A percentile compares a stretch with the other conserved stretches of the same genome.
Evolutionary conservation across 1,139 yeast species (phyloP).

Genomic region (Groenewaldozyma auringiensis): DNA sequence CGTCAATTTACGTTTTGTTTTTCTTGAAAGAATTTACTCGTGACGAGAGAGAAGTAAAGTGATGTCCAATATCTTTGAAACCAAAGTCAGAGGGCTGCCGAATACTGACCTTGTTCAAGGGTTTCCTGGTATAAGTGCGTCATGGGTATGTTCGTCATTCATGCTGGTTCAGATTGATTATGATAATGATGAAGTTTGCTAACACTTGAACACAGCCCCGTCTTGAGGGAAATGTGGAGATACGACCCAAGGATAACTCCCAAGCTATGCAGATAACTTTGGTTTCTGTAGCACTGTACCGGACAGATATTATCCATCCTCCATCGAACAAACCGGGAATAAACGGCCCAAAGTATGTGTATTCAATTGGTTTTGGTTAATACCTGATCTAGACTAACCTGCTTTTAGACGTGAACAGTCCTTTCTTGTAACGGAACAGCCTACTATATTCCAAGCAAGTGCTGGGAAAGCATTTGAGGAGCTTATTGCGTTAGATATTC

Average conservation of each 20-base stretch:
- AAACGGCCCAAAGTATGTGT: slow-evolving; percentile 21
- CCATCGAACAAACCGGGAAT: slow-evolving; percentile 31
- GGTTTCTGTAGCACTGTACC: slow-evolving; percentile 32
- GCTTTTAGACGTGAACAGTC: slow-evolving; percentile 27
- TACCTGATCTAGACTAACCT: too few species aligned
- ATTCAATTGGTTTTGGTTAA: too few species aligned
- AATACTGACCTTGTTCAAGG: slow-evolving; percentile 37
- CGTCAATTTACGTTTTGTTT: too few species aligned
- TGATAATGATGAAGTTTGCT: too few species aligned
- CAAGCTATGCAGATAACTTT: slow-evolving; percentile 22
- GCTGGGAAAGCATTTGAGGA: slow-evolving; percentile 22
- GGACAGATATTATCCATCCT: slow-evolving; percentile 33
- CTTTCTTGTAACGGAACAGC: slow-evolving; percentile 30
- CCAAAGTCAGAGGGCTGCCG: slow-evolving; percentile 32
- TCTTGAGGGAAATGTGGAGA: slow-evolving; percentile 33
- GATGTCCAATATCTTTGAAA: slow-evolving; percentile 20
- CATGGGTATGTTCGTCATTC: slow-evolving; percentile 24
- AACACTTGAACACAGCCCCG: slow-evolving; percentile 27
- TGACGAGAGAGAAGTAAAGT: too few species aligned
- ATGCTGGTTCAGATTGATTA: too few species aligned
- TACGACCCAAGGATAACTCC: slow-evolving; percentile 26
- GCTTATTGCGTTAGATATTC: slow-evolving; percentile 32
- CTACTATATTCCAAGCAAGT: slow-evolving; percentile 23
- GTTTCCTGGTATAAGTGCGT: slow-evolving; percentile 37
- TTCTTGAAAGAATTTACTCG: too few species aligned